Evolutionary conservation across 2,329 filamentous ascomycete species (phyloP).

Genomic region (Nemania serpens): DNA sequence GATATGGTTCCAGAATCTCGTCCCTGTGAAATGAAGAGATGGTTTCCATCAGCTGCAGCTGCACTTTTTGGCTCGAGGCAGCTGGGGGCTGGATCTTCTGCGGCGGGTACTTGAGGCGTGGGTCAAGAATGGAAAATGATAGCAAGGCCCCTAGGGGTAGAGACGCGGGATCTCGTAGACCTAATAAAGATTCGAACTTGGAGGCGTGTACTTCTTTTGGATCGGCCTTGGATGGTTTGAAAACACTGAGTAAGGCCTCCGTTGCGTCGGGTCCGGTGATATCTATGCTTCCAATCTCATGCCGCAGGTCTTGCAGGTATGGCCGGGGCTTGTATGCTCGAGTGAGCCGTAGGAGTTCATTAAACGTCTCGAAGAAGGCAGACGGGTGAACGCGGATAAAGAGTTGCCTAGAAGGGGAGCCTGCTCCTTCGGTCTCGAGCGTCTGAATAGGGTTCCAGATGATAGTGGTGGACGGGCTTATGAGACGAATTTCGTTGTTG

Average conservation of each 20-base stretch:
- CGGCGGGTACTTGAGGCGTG: conserved; percentile 78
- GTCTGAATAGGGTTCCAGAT: conserved; percentile 68
- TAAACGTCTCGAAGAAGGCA: conserved; percentile 72
- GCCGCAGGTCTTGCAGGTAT: conserved; percentile 70
- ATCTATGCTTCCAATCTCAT: conserved; percentile 66
- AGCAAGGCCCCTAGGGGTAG: conserved; percentile 73
- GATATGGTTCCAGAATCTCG: conserved; percentile 48
- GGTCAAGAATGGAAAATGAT: conserved; percentile 75
- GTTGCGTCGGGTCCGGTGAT: conserved; percentile 72
- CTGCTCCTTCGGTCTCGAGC: conserved; percentile 24
- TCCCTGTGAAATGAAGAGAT: conserved; percentile 73
- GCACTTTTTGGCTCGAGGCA: conserved; percentile 35
- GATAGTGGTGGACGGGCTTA: conserved; percentile 74
- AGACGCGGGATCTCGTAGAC: conserved; percentile 69
- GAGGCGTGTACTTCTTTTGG: conserved; percentile 49
- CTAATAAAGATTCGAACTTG: conserved; percentile 57
- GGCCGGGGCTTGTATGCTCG: conserved; percentile 66
- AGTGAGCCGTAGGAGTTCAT: conserved; percentile 60
- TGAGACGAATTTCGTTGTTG: conserved; percentile 57
- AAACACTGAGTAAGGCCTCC: conserved; percentile 72
- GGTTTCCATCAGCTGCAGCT: conserved; percentile 55
- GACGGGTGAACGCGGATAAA: conserved; percentile 83
- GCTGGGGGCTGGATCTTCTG: conserved; percentile 52
- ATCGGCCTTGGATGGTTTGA: conserved; percentile 56
- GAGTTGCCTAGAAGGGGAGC: conserved; percentile 48